These are phyloP conservation scores for Aspergillus phoenicis DNA, from an alignment of 2,329 filamentous ascomycete genomes.

Conservation along the genomic window DNA sequence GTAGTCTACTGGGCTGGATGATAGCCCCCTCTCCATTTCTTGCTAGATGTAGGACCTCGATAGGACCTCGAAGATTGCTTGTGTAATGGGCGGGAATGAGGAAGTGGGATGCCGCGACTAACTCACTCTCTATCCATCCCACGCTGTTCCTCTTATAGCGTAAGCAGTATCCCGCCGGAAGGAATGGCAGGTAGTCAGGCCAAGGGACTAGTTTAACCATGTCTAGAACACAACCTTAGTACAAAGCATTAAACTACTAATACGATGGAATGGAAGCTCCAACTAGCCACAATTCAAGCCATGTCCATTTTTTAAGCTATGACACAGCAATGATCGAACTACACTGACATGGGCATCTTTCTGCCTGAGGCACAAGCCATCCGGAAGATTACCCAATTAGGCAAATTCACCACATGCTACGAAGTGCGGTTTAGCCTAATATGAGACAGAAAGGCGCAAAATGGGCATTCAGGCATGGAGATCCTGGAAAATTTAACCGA, in stretches of 20 bases:
- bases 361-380: slow-evolving; percentile 1
- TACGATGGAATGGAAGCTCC: neutral
- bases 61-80: no score
- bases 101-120: no score
- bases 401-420: neutral
- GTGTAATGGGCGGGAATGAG: no score
- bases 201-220: neutral
- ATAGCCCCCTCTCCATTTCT: no score
- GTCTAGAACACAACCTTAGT: neutral
- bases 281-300: neutral
- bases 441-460: neutral
- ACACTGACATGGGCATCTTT: neutral
- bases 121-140: no score
- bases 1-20: neutral
- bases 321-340: neutral
- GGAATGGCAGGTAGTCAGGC: neutral
- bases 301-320: neutral
- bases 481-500: slow-evolving; percentile 3
- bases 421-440: slow-evolving; percentile 10
- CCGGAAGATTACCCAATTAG: slow-evolving; percentile 10
- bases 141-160: neutral
- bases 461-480: neutral
- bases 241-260: neutral
- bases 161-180: neutral
- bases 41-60: no score